These are phyloP conservation scores for Prunus mume DNA, from an alignment of 306 rosid genomes.

Conservation along the genomic window DNA sequence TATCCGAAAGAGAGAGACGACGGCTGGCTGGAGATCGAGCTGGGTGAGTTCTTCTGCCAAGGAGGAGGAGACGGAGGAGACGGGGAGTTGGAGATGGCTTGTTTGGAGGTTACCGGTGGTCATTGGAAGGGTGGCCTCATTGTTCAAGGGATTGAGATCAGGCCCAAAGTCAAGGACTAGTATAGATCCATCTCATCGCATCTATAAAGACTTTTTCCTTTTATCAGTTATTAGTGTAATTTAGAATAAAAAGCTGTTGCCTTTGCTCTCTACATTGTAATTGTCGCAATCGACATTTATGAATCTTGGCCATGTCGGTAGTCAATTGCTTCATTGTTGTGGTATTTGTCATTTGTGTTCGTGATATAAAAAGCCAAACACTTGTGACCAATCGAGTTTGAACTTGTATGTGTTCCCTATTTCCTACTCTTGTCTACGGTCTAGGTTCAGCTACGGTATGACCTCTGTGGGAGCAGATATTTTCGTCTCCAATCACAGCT, in stretches of 20 bases:
- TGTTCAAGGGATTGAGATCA: conserved; percentile 69
- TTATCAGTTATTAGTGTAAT: neutral
- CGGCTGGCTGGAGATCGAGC: conserved; percentile 65
- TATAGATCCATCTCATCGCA: neutral
- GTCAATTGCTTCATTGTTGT: neutral
- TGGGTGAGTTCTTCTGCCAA: conserved; percentile 56
- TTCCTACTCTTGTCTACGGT: no score
- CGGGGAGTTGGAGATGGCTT: conserved; percentile 47
- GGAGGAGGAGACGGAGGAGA: conserved; percentile 23
- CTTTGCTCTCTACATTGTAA: neutral
- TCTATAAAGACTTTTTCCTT: neutral
- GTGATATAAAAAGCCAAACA: neutral
- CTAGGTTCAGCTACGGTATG: no score
- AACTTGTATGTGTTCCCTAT: no score
- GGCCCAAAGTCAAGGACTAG: conserved; percentile 36
- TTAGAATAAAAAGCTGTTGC: neutral
- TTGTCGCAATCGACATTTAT: neutral
- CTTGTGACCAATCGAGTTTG: no score
- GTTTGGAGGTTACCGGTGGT: conserved; percentile 40
- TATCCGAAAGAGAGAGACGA: conserved; percentile 44
- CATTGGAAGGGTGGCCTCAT: conserved; percentile 71
- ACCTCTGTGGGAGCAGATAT: no score
- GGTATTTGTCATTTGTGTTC: neutral
- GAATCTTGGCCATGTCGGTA: neutral
- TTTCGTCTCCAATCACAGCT: no score